Percentiles rank a stretch among this genome's conserved stretches.
These are phyloP conservation scores for Suillus hirtellus DNA, from an alignment of 768 basidiomycete species.

Conservation along the genomic window DNA sequence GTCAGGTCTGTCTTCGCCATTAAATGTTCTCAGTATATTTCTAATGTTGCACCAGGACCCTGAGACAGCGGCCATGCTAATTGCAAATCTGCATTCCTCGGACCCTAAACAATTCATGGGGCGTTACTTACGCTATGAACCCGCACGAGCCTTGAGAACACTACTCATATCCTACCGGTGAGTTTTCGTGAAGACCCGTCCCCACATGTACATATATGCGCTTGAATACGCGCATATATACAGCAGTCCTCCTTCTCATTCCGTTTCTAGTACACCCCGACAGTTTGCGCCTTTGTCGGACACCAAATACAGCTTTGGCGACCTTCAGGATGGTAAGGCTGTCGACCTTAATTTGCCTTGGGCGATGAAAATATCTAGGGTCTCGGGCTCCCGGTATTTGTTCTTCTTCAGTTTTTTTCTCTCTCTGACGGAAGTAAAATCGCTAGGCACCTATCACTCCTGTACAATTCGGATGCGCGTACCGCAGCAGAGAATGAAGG, in stretches of 20 bases:
- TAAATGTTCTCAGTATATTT: neutral
- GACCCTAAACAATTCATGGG: conserved; percentile 69
- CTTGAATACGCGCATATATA: conserved; percentile 16
- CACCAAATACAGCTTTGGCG: neutral
- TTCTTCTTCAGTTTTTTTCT: neutral
- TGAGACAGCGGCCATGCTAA: conserved; percentile 54
- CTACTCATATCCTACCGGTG: conserved; percentile 77
- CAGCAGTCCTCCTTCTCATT: neutral
- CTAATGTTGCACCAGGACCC: conserved; percentile 45
- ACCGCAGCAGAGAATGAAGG: conserved; percentile 14
- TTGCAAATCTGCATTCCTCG: conserved; percentile 56
- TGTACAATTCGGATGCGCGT: conserved; percentile 59
- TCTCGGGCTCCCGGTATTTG: conserved; percentile 52
- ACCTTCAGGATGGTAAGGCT: conserved; percentile 27
- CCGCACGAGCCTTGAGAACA: conserved; percentile 73
- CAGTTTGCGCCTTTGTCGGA: conserved; percentile 5
- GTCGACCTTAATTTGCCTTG: conserved; percentile 51
- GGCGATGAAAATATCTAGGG: conserved; percentile 63
- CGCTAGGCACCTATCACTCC: conserved; percentile 40
- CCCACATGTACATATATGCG: neutral
- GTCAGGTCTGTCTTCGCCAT: conserved; percentile 53
- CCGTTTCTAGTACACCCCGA: neutral
- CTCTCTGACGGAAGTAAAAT: conserved; percentile 23
- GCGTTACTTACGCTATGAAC: conserved; percentile 73
- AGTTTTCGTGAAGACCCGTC: conserved; percentile 12